Percentiles rank a stretch among this genome's conserved stretches.
Conservation (phyloP, 495 filamentous ascomycete species). For the Trichoderma virens region DNA sequence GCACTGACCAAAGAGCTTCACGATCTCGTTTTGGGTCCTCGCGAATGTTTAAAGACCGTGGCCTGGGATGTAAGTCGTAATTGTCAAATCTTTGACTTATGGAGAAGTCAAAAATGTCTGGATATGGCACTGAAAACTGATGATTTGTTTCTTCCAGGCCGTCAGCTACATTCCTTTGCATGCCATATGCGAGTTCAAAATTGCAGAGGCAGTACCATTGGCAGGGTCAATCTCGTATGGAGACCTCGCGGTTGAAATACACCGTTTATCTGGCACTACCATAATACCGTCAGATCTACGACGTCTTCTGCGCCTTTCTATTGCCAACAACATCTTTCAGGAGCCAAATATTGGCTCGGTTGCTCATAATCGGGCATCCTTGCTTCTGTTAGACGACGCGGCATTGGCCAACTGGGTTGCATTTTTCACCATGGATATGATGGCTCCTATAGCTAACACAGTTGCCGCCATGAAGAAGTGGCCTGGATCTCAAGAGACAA, state of each 20-base stretch:
- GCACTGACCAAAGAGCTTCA: conserved; percentile 30
- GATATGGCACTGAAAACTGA: not conserved
- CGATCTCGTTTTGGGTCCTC: conserved; percentile 32
- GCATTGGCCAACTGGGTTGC: conserved; percentile 41
- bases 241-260: not conserved
- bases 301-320: conserved; percentile 47
- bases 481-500: not conserved
- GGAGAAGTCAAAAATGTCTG: not conserved
- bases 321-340: conserved; percentile 50
- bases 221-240: not conserved
- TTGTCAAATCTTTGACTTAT: not conserved
- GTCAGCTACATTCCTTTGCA: conserved; percentile 2
- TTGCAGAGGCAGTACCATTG: not conserved
- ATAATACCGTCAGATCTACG: not conserved
- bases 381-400: conserved; percentile 34
- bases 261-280: not conserved
- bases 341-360: conserved; percentile 44
- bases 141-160: not conserved
- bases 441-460: conserved; percentile 12
- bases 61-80: not conserved
- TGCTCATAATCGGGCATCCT: conserved; percentile 44
- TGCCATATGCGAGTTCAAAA: not conserved
- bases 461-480: not conserved
- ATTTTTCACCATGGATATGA: conserved; percentile 46
- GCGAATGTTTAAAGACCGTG: conserved; percentile 20